Conservation (phyloP, 352 stramenopile species). For the Globisporangium barbulae region DNA sequence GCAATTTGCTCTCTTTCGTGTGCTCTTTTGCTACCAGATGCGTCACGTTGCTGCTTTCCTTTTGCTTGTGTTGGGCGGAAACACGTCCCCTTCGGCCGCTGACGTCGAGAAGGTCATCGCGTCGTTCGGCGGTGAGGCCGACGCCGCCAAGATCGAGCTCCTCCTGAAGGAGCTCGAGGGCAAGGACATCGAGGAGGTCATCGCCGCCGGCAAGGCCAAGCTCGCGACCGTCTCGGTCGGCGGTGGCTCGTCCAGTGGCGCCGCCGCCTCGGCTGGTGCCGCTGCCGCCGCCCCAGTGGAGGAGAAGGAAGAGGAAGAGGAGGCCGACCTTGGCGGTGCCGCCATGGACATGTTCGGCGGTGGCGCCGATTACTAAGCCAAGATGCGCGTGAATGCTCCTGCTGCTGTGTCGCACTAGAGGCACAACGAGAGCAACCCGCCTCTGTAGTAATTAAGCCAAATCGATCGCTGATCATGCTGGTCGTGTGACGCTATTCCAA, state of each 20-base stretch:
- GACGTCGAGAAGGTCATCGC: slow-evolving; percentile 86
- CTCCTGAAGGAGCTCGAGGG: slow-evolving; percentile 87
- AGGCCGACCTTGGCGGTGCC: slow-evolving; percentile 66
- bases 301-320: slow-evolving; percentile 76
- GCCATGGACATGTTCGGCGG: slow-evolving; percentile 87
- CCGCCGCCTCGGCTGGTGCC: slow-evolving; percentile 29
- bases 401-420: slow-evolving; percentile 9
- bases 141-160: slow-evolving; percentile 74
- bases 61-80: slow-evolving; percentile 84
- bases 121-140: slow-evolving; percentile 77
- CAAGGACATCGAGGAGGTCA: slow-evolving; percentile 87
- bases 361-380: slow-evolving; percentile 76
- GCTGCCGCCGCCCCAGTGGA: slow-evolving; percentile 38
- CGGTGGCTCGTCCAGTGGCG: slow-evolving; percentile 37
- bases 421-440: background rate
- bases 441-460: slow-evolving; percentile 40
- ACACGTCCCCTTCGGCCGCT: slow-evolving; percentile 63
- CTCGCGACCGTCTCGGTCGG: slow-evolving; percentile 78
- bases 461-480: slow-evolving; percentile 39
- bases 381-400: slow-evolving; percentile 7
- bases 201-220: slow-evolving; percentile 83
- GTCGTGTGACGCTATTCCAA: slow-evolving; percentile 43
- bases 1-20: background rate
- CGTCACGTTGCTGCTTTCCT: slow-evolving; percentile 92
- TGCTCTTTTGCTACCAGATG: slow-evolving; percentile 48